These are phyloP conservation scores for Podaxis sp. DNA, from an alignment of 768 basidiomycete species.

Conservation along the genomic window DNA sequence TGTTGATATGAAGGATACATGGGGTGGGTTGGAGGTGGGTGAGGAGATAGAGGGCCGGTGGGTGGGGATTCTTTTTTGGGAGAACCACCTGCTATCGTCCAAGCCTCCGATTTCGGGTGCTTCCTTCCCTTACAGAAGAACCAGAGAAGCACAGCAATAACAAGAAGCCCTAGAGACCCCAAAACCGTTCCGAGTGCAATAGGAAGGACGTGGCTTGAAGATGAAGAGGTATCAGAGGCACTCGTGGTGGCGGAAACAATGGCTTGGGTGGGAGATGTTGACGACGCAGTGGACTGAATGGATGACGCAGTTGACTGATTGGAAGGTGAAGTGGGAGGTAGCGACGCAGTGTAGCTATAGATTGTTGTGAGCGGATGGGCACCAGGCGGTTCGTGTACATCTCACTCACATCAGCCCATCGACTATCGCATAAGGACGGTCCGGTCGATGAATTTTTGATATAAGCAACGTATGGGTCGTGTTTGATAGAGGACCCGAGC, in stretches of 20 bases:
- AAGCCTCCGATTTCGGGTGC: constrained; percentile 33
- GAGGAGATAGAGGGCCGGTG: background rate
- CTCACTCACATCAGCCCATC: constrained; percentile 38
- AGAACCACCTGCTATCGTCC: constrained; percentile 29
- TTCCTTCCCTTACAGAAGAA: constrained; percentile 26
- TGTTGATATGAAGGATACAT: background rate
- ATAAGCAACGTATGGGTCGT: constrained; percentile 37
- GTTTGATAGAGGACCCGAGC: constrained; percentile 30
- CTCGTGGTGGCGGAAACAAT: constrained; percentile 18
- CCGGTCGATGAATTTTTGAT: constrained; percentile 29
- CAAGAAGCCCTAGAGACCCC: constrained; percentile 30
- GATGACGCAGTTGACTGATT: constrained; percentile 16
- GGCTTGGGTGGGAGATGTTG: constrained; percentile 18
- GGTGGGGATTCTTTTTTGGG: background rate
- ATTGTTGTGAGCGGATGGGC: background rate
- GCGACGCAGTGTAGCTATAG: constrained; percentile 18
- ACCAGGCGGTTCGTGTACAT: background rate
- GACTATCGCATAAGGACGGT: constrained; percentile 34
- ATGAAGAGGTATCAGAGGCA: background rate
- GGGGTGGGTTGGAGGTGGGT: background rate
- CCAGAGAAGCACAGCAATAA: constrained; percentile 28
- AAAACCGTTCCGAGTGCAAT: constrained; percentile 34
- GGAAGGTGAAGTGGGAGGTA: constrained; percentile 15
- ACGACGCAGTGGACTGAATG: constrained; percentile 17
- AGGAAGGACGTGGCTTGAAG: constrained; percentile 25